A percentile compares a stretch with the other conserved stretches of the same genome.
These are phyloP conservation scores for Tetradesmus lagerheimii DNA, from an alignment of 139 green algal species.

Conservation along the genomic window DNA sequence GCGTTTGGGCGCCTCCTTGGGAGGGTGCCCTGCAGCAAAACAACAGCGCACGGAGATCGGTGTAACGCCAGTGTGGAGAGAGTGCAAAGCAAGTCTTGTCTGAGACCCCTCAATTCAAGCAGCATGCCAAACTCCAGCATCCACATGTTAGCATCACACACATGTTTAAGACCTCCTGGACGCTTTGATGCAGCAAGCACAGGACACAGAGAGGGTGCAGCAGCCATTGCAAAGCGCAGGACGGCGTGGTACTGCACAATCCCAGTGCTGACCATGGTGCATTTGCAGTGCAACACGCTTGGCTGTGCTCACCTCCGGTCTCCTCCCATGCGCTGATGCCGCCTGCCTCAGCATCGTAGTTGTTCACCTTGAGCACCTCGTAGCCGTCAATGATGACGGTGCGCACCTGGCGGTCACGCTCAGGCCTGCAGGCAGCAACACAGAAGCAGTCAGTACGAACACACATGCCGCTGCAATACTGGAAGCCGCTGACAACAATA, in stretches of 20 bases:
- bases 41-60: background rate
- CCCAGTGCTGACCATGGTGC: background rate
- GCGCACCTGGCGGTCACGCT: constrained; percentile 42
- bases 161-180: too few species aligned
- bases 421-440: background rate
- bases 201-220: too few species aligned
- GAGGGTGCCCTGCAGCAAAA: background rate
- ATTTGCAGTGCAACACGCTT: background rate
- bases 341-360: constrained; percentile 67
- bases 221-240: too few species aligned
- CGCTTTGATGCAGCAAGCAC: too few species aligned
- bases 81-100: too few species aligned
- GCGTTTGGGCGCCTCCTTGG: constrained; percentile 2
- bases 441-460: background rate
- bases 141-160: too few species aligned
- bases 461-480: too few species aligned
- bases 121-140: too few species aligned
- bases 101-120: too few species aligned
- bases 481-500: too few species aligned
- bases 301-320: constrained; percentile 1
- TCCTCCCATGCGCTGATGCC: constrained; percentile 49
- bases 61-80: too few species aligned
- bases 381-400: constrained; percentile 39
- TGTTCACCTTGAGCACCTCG: constrained; percentile 70
- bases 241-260: too few species aligned